A percentile compares a stretch with the other conserved stretches of the same genome.
phyloP scores from a whole-genome alignment of 2,329 filamentous ascomycete species.

The Talaromyces albobiverticillius region DNA sequence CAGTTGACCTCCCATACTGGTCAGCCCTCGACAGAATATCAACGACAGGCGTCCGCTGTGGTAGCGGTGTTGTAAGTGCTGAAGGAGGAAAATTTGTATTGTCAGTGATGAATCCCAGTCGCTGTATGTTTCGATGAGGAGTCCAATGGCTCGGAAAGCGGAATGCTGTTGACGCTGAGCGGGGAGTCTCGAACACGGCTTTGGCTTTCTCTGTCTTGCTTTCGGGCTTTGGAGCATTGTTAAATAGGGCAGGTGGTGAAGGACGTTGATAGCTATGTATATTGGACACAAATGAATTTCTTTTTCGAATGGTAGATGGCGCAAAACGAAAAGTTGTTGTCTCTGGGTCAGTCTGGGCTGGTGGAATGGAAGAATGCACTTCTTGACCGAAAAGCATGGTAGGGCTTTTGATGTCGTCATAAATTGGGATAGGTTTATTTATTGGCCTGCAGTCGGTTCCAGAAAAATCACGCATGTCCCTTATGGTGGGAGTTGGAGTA shows the following conservation, averaged over 20 bases:
- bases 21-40: not conserved
- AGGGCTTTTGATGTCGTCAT: not conserved
- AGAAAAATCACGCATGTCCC: not conserved
- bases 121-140: not conserved
- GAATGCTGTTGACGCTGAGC: not conserved
- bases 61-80: not conserved
- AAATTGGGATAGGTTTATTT: too few species aligned
- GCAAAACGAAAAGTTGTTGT: not conserved
- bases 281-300: not conserved
- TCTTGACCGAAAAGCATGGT: constrained; percentile 1
- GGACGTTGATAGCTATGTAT: not conserved
- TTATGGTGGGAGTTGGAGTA: not conserved
- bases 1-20: not conserved
- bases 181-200: not conserved
- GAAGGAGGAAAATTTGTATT: not conserved
- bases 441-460: not conserved
- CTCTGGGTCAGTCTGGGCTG: not conserved
- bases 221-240: not conserved
- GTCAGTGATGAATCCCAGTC: not conserved
- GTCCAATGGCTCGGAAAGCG: constrained; percentile 7
- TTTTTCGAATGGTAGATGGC: not conserved
- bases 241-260: not conserved
- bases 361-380: not conserved
- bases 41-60: not conserved
- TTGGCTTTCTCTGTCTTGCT: not conserved